Conservation (phyloP, 2,329 filamentous ascomycete species). For the Monilinia laxa region DNA sequence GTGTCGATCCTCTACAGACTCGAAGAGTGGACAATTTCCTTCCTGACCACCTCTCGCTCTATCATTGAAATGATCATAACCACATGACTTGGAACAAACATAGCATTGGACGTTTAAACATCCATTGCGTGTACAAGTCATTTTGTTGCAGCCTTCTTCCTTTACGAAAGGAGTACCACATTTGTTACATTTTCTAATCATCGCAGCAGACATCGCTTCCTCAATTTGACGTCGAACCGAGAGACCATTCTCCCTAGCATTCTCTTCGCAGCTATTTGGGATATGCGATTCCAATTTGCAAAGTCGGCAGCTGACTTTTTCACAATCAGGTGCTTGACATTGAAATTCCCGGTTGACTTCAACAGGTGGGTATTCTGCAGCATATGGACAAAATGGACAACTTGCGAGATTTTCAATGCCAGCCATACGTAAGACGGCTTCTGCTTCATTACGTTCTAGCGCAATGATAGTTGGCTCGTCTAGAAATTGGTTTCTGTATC, state of each 20-base stretch:
- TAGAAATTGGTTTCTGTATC: slow-evolving; percentile 43
- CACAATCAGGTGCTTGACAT: slow-evolving; percentile 67
- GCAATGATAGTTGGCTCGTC: slow-evolving; percentile 58
- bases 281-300: slow-evolving; percentile 70
- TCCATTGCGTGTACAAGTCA: slow-evolving; percentile 61
- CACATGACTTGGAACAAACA: slow-evolving; percentile 65
- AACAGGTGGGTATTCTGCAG: slow-evolving; percentile 67
- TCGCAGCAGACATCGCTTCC: slow-evolving; percentile 78
- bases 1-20: slow-evolving; percentile 59
- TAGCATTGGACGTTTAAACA: slow-evolving; percentile 63
- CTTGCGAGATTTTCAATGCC: slow-evolving; percentile 69
- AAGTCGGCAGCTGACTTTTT: slow-evolving; percentile 62
- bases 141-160: slow-evolving; percentile 78
- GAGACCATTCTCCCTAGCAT: slow-evolving; percentile 57
- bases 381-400: slow-evolving; percentile 82
- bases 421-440: slow-evolving; percentile 66
- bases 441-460: slow-evolving; percentile 69
- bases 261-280: slow-evolving; percentile 69
- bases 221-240: slow-evolving; percentile 68
- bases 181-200: slow-evolving; percentile 74
- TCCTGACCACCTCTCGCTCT: slow-evolving; percentile 46
- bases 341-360: slow-evolving; percentile 70
- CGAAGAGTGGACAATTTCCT: slow-evolving; percentile 67
- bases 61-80: slow-evolving; percentile 71
- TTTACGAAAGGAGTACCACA: slow-evolving; percentile 70